phyloP scores from a whole-genome alignment of 1,139 yeast species.

The Yamadazyma dendronema region DNA sequence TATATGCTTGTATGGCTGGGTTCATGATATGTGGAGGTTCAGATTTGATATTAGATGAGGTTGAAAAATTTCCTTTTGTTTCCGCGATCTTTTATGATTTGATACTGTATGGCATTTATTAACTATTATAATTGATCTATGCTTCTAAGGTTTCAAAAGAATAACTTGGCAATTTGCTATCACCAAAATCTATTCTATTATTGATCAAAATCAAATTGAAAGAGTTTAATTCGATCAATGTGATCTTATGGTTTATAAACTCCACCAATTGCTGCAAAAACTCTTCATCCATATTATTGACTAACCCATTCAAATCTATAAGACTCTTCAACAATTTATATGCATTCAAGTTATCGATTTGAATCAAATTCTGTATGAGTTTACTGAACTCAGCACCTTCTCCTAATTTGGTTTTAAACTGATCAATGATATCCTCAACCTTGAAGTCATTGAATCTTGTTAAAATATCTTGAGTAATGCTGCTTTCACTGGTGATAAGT shows the following conservation, averaged over 20 bases:
- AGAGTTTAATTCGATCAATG: conserved; percentile 48
- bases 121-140: neutral
- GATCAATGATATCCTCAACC: conserved; percentile 43
- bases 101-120: neutral
- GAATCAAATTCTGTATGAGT: conserved; percentile 35
- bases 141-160: conserved; percentile 37
- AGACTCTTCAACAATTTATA: conserved; percentile 62
- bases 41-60: neutral
- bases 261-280: conserved; percentile 45
- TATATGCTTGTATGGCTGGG: conserved; percentile 55
- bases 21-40: conserved; percentile 7
- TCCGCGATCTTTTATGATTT: neutral
- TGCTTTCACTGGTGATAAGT: conserved; percentile 48
- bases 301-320: conserved; percentile 69
- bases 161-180: conserved; percentile 43
- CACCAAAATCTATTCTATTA: conserved; percentile 35
- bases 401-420: conserved; percentile 21
- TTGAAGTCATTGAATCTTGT: conserved; percentile 11
- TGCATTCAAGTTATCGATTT: conserved; percentile 41
- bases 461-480: conserved; percentile 55
- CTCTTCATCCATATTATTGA: conserved; percentile 48
- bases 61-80: neutral
- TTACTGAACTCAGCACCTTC: conserved; percentile 16
- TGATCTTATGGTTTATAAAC: conserved; percentile 49
- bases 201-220: conserved; percentile 56